Evolutionary conservation across 1,284 basidiomycete species (phyloP).

Genomic region (Irpex sp.): DNA sequence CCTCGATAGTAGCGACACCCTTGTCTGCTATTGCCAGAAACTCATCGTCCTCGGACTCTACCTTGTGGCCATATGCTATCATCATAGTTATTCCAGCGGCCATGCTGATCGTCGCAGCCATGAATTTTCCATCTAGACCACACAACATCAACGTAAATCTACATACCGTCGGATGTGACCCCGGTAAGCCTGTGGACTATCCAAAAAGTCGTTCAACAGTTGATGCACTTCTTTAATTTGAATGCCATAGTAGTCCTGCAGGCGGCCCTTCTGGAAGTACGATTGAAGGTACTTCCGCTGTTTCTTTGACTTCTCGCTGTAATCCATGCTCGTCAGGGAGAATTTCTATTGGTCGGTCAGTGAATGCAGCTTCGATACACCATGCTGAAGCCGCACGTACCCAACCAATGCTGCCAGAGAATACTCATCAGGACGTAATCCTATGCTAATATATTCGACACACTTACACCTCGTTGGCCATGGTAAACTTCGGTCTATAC

Average conservation of each 20-base stretch:
- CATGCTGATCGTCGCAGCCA: conserved; percentile 7
- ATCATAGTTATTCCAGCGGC: conserved; percentile 10
- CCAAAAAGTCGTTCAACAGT: background rate
- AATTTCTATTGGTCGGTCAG: background rate
- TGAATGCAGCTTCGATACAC: background rate
- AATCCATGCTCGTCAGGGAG: background rate
- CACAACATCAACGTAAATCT: background rate
- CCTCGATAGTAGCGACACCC: background rate
- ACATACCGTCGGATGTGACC: background rate
- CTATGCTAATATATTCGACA: background rate
- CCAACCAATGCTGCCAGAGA: background rate
- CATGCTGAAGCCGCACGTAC: background rate
- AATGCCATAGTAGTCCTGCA: background rate
- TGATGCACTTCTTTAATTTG: background rate
- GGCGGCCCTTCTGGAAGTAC: background rate
- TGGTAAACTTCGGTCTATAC: conserved; percentile 1
- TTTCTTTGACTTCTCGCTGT: background rate
- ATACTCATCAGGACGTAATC: background rate
- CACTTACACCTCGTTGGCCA: background rate
- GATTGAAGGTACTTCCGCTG: background rate
- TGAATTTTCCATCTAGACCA: background rate
- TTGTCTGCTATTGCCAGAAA: background rate
- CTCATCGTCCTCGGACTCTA: conserved; percentile 14
- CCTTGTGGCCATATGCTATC: conserved; percentile 15
- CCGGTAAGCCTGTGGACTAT: background rate